Conservation (phyloP, 768 basidiomycete genomes). For the Pholiota microspora region DNA sequence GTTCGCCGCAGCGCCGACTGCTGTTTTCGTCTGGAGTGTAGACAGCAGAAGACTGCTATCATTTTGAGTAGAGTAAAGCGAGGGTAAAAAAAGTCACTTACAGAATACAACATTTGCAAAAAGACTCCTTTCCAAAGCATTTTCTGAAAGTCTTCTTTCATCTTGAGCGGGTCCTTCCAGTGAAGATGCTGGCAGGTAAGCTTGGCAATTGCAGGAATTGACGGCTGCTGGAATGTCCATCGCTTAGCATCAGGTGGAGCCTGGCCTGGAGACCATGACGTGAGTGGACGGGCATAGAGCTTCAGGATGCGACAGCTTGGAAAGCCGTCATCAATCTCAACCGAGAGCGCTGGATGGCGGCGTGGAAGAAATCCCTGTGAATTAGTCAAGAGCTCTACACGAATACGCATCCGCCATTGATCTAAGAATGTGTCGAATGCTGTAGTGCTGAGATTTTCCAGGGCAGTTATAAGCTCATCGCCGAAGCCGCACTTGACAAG, state of each 20-base stretch:
- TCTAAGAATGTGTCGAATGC: background rate
- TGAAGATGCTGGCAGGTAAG: background rate
- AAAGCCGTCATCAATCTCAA: background rate
- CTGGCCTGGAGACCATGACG: background rate
- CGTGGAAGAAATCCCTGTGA: background rate
- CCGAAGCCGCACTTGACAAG: background rate
- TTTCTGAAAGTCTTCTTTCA: background rate
- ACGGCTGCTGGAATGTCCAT: background rate
- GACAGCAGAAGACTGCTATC: no score
- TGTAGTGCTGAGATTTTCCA: background rate
- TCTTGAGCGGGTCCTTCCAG: background rate
- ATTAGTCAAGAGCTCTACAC: background rate
- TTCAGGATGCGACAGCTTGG: background rate
- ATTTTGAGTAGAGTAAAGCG: no score
- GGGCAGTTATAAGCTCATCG: background rate
- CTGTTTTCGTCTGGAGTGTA: no score
- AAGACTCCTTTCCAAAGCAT: conserved; percentile 3
- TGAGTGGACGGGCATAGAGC: background rate
- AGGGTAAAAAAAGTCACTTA: no score
- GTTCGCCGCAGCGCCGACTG: no score
- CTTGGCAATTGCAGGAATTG: background rate
- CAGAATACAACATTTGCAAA: conserved; percentile 1
- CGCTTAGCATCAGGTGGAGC: no score
- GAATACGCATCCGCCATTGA: background rate
- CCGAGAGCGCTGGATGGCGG: background rate